phyloP scores from a whole-genome alignment of 2,329 filamentous ascomycete species.

The Lasiodiplodia hormozganensis region DNA sequence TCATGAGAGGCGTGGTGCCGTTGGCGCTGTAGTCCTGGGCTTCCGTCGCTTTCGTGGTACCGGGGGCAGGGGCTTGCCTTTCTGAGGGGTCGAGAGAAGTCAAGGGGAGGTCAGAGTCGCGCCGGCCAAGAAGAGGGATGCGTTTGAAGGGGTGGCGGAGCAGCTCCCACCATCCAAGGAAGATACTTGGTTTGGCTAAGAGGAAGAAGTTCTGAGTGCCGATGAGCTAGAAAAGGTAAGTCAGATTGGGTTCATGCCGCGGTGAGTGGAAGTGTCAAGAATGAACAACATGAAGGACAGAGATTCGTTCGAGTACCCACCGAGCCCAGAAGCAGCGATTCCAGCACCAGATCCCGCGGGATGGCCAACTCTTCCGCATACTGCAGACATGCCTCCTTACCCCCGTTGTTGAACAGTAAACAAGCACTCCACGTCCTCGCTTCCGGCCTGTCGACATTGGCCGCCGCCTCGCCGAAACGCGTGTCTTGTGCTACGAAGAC shows the following conservation, averaged over 20 bases:
- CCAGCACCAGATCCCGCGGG: conserved; percentile 33
- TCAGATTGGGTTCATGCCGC: not conserved
- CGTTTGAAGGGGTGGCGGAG: conserved; percentile 30
- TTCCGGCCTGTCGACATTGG: conserved; percentile 33
- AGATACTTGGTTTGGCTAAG: conserved; percentile 38
- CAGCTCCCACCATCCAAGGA: conserved; percentile 38
- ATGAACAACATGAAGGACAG: not conserved
- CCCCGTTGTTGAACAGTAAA: conserved; percentile 34
- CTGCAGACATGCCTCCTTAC: conserved; percentile 38
- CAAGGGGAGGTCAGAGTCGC: conserved; percentile 17
- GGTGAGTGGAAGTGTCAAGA: not conserved
- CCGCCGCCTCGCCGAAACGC: conserved; percentile 37
- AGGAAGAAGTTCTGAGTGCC: conserved; percentile 47
- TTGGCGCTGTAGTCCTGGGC: not conserved
- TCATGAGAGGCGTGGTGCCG: conserved; percentile 2
- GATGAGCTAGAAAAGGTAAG: conserved; percentile 40
- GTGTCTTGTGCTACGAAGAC: conserved; percentile 41
- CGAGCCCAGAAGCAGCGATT: conserved; percentile 38
- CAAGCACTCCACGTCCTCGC: conserved; percentile 40
- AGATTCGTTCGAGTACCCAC: conserved; percentile 34
- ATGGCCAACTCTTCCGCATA: conserved; percentile 38
- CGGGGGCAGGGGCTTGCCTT: not conserved
- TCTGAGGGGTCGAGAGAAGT: conserved; percentile 32
- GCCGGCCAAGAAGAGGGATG: conserved; percentile 25
- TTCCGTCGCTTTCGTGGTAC: not conserved